Conservation (phyloP, 192 early-diverging fungal species). For the Funneliformis geosporum region DNA sequence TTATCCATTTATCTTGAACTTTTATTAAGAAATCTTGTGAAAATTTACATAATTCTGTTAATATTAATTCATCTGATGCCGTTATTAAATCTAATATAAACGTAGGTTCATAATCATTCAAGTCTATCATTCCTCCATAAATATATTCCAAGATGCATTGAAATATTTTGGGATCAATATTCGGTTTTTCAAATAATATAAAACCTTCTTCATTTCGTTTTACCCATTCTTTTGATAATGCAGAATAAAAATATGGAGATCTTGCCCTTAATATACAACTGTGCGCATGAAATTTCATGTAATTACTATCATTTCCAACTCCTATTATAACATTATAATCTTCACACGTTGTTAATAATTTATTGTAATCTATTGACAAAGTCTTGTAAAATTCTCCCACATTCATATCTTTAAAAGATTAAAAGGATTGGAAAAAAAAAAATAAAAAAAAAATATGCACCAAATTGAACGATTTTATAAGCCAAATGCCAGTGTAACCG, state of each 20-base stretch:
- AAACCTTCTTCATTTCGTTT: not conserved
- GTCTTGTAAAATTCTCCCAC: too few relatives aligned
- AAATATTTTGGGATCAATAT: not conserved
- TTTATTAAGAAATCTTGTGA: not conserved
- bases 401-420: too few relatives aligned
- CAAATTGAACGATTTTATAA: too few relatives aligned
- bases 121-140: not conserved
- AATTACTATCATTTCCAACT: not conserved
- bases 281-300: not conserved
- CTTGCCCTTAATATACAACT: not conserved
- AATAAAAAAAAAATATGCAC: too few relatives aligned
- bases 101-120: not conserved
- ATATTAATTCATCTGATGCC: conserved; percentile 6
- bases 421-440: too few relatives aligned
- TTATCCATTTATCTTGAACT: not conserved
- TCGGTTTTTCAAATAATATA: not conserved
- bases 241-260: not conserved
- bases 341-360: not conserved
- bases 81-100: not conserved
- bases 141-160: not conserved
- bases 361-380: not conserved
- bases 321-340: conserved; percentile 1
- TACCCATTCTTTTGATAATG: not conserved
- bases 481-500: too few relatives aligned
- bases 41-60: not conserved